Conservation (phyloP, 106 monocot species). For the Apostasia ramifera region DNA sequence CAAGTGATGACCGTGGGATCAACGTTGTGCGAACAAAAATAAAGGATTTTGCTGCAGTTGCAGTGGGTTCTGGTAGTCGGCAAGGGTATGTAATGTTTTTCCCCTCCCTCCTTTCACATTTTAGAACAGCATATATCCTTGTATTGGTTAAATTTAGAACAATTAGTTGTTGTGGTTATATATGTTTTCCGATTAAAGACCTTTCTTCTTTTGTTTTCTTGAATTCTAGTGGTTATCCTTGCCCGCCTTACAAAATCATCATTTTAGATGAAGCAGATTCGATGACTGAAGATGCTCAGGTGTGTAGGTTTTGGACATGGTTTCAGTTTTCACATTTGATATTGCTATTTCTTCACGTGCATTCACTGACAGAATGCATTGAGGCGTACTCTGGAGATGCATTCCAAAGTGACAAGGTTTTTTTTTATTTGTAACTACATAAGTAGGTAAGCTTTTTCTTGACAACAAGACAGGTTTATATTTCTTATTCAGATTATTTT, state of each 20-base stretch:
- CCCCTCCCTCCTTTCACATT: background rate
- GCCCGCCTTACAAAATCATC: slow-evolving; percentile 94
- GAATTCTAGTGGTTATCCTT: slow-evolving; percentile 58
- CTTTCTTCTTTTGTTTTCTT: background rate
- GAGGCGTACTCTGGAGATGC: slow-evolving; percentile 95
- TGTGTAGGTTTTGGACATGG: slow-evolving; percentile 2
- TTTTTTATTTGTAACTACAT: slow-evolving; percentile 99
- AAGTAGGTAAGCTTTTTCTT: slow-evolving; percentile 57
- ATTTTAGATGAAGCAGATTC: slow-evolving; percentile 98
- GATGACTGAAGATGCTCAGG: slow-evolving; percentile 99
- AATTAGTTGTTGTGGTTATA: too few relatives aligned
- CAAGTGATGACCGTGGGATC: slow-evolving; percentile 99
- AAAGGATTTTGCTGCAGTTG: slow-evolving; percentile 96
- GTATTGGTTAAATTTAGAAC: background rate
- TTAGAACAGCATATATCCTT: background rate
- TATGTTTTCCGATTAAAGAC: too few relatives aligned
- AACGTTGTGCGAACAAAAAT: slow-evolving; percentile 98
- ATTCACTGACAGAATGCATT: slow-evolving; percentile 77
- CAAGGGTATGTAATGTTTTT: slow-evolving; percentile 36
- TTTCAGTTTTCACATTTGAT: background rate
- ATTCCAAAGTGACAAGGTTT: slow-evolving; percentile 95
- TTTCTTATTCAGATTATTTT: background rate
- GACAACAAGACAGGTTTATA: background rate
- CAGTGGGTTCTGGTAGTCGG: slow-evolving; percentile 63
- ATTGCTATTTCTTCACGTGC: background rate